These are phyloP conservation scores for Starmerella ratchasimensis DNA, from an alignment of 805 yeast genomes.

Conservation along the genomic window DNA sequence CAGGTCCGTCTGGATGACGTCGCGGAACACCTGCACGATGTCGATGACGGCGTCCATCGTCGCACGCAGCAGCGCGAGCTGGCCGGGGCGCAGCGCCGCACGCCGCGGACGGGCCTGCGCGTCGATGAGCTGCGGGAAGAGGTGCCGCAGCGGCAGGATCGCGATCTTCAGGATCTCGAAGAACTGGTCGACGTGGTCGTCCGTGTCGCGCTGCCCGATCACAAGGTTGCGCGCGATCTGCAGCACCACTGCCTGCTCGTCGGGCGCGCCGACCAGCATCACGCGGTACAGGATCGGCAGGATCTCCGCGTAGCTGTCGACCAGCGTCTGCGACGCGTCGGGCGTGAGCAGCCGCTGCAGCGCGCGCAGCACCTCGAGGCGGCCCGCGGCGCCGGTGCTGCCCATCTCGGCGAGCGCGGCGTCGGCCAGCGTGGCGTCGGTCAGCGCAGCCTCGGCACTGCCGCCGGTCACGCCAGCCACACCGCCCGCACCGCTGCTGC, in stretches of 20 bases:
- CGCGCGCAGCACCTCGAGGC: constrained; percentile 33
- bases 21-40: constrained; percentile 54
- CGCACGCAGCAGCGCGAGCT: constrained; percentile 33
- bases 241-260: constrained; percentile 36
- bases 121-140: constrained; percentile 46
- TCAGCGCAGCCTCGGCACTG: no score
- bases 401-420: not conserved
- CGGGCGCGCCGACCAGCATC: constrained; percentile 38
- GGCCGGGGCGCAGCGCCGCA: constrained; percentile 4
- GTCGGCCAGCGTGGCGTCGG: not conserved
- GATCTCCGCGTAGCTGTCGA: constrained; percentile 48
- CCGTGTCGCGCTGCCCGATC: constrained; percentile 31
- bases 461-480: no score
- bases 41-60: constrained; percentile 39
- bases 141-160: constrained; percentile 45
- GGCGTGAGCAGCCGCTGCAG: constrained; percentile 44
- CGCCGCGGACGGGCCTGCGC: constrained; percentile 22
- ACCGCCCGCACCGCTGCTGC: not conserved
- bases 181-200: constrained; percentile 56
- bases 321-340: constrained; percentile 40
- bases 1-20: constrained; percentile 53
- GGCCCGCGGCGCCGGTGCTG: constrained; percentile 16
- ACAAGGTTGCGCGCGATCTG: constrained; percentile 49
- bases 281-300: constrained; percentile 64
- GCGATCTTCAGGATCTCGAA: constrained; percentile 68